Conservation (phyloP, 208 protist genomes). For the Acanthamoeba polyphaga region DNA sequence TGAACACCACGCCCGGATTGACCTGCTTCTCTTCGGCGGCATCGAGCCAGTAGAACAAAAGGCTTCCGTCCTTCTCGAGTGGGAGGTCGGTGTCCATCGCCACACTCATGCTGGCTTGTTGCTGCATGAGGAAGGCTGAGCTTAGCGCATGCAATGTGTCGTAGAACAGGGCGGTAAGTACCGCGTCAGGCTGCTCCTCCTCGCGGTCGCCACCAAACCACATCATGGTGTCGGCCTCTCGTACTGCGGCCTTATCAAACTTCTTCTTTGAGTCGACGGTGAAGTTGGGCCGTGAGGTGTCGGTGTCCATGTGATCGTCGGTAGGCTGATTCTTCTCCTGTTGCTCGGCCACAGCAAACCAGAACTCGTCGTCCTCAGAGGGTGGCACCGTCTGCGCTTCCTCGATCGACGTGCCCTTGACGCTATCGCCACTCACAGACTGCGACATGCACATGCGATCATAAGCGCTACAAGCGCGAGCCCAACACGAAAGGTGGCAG, state of each 20-base stretch:
- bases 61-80: conserved; percentile 48
- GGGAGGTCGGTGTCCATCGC: conserved; percentile 10
- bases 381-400: not conserved
- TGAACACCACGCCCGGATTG: conserved; percentile 66
- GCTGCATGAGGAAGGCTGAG: not conserved
- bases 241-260: conserved; percentile 28
- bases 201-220: conserved; percentile 39
- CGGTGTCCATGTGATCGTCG: not conserved
- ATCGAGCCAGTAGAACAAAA: conserved; percentile 75
- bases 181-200: not conserved
- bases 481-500: too few species aligned
- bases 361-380: conserved; percentile 16
- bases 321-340: not conserved
- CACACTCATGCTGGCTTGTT: not conserved
- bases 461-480: not conserved
- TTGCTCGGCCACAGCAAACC: conserved; percentile 6
- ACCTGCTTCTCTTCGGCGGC: conserved; percentile 52
- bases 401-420: not conserved
- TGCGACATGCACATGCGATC: not conserved
- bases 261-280: not conserved
- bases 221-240: conserved; percentile 33
- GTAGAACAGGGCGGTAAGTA: not conserved
- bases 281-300: not conserved
- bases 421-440: not conserved
- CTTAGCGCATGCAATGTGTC: not conserved